Conservation (phyloP, 2,329 filamentous ascomycete genomes). For the Mariannaea sp. region DNA sequence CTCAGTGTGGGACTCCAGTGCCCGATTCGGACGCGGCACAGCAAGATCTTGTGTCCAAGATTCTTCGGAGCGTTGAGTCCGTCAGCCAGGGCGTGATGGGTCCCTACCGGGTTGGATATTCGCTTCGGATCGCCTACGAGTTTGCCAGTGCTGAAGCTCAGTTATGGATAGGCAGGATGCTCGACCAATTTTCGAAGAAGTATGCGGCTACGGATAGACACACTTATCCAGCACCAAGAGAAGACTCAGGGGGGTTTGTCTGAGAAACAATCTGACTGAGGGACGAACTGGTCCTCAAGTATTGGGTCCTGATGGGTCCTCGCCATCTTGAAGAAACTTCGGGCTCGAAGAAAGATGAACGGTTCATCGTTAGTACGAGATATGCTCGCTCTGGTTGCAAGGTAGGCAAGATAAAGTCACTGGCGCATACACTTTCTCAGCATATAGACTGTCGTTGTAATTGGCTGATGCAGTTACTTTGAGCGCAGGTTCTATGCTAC, state of each 20-base stretch:
- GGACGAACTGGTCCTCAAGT: not conserved
- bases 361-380: too few species aligned
- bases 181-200: constrained; percentile 39
- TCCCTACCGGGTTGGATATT: constrained; percentile 44
- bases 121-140: constrained; percentile 47
- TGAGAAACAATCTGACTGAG: not conserved
- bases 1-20: constrained; percentile 39
- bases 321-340: too few species aligned
- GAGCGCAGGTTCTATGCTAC: too few species aligned
- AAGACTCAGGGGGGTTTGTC: constrained; percentile 26
- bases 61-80: constrained; percentile 46
- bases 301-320: too few species aligned
- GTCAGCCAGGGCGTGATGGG: constrained; percentile 46
- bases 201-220: constrained; percentile 43
- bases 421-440: too few species aligned
- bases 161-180: constrained; percentile 41
- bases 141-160: constrained; percentile 43
- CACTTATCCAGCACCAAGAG: constrained; percentile 36
- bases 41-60: constrained; percentile 37
- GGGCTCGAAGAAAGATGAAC: too few species aligned
- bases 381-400: too few species aligned
- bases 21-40: constrained; percentile 35
- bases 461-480: too few species aligned
- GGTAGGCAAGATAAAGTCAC: too few species aligned
- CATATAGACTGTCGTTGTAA: too few species aligned